Evolutionary conservation across 2,329 filamentous ascomycete genomes (phyloP), one percentile per base, ranked within the genome.

Genomic region (Pseudocercospora macadamiae): DNA sequence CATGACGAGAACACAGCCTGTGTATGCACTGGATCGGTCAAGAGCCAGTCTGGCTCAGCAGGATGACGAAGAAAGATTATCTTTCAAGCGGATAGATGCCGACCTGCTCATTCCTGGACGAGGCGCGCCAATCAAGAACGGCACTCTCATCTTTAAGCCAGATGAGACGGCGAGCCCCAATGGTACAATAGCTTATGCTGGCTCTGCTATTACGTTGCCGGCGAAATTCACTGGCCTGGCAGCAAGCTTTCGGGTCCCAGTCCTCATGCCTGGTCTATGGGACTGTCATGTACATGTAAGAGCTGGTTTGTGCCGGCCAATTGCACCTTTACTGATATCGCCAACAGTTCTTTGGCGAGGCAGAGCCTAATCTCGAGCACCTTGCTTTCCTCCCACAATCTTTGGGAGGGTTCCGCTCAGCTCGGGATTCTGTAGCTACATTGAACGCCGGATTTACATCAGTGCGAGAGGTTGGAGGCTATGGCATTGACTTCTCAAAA

Each of bases 231-330:
- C 32, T 2, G 10, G n/a, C 14, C 28, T 60, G 16, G 26, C 19
- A 28, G 12, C 52, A 4, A 44, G 16, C 25, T 32, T 49, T 23
- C 51, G 71, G 12, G 76, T 82, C 8, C 73, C 75, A 0, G 75
- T 79, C 7, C 66, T 82, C 3, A 78, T 83, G 71, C 81, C 81
- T 0, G 82, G 82, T 1, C 72, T 84, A 19, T 84, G 81, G 80
- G 82, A 84, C 58, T 79, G 75, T 62, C 82, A 83, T 66, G 74
- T 76, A 16, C 54, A 57, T 32, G 55, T 57, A 57, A 28, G 55
- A 4, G 19, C 5, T 44, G 16, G 39, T 19, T 6, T 10, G 45
- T 19, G 36, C 18, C 1, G 79, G 83, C 65, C 79, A 78, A 64
- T 58, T 74, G 18, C 34, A 34, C 19, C 12, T 9, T n/a, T 2